These are phyloP conservation scores for Camellia japonica DNA, from an alignment of 148 eudicot species.

Conservation along the genomic window DNA sequence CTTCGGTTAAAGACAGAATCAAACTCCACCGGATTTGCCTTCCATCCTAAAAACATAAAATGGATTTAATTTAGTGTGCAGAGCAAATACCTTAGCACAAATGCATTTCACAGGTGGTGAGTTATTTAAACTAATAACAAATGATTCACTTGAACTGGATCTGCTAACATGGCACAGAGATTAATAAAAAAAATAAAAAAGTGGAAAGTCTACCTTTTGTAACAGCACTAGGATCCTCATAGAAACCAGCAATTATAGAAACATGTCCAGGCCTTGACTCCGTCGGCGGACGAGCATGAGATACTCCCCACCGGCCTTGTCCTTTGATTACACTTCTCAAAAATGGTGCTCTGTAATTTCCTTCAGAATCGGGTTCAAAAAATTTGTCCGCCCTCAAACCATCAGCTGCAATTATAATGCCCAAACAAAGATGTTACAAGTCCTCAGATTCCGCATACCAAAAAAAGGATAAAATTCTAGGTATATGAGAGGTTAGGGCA, in stretches of 20 bases:
- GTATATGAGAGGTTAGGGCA: neutral
- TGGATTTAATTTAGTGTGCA: neutral
- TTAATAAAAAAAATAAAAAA: neutral
- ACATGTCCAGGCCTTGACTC: constrained; percentile 99
- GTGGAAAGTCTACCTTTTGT: constrained; percentile 59
- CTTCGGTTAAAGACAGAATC: constrained; percentile 95
- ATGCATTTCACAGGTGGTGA: neutral
- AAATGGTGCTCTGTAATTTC: constrained; percentile 86
- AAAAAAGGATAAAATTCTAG: neutral
- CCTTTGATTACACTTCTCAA: constrained; percentile 79
- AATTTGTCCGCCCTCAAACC: constrained; percentile 97
- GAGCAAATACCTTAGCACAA: neutral
- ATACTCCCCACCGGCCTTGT: constrained; percentile 97
- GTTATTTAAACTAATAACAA: neutral
- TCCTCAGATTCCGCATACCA: neutral
- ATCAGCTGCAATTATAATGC: constrained; percentile 64
- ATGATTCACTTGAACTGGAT: constrained; percentile 1
- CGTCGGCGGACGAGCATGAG: constrained; percentile 98
- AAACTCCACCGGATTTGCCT: constrained; percentile 98
- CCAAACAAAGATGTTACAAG: neutral
- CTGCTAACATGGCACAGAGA: constrained; percentile 1
- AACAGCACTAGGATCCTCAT: constrained; percentile 99
- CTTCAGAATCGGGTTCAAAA: constrained; percentile 79
- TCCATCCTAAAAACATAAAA: constrained; percentile 68
- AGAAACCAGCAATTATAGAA: constrained; percentile 92